These are phyloP conservation scores for Cicer yamashitae DNA, from an alignment of 306 rosid species.

Conservation along the genomic window DNA sequence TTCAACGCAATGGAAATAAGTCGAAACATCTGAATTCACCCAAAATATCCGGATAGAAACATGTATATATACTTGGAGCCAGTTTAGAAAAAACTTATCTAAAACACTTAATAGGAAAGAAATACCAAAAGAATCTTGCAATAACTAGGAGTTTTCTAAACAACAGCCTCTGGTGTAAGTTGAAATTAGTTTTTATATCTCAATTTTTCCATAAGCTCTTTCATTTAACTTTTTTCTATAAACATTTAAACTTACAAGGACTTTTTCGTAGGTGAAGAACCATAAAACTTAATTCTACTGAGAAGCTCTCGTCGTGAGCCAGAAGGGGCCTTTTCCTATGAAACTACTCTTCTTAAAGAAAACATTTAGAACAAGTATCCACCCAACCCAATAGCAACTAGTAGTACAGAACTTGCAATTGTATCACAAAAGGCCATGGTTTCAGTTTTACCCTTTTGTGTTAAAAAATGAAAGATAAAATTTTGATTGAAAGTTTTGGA, in stretches of 20 bases:
- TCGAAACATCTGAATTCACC: conserved; percentile 11
- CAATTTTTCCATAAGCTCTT: background rate
- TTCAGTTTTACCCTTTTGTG: background rate
- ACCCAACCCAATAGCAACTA: conserved; percentile 14
- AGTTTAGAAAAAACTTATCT: background rate
- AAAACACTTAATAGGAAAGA: background rate
- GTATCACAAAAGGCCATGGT: conserved; percentile 9
- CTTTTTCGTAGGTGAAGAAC: background rate
- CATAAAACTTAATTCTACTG: background rate
- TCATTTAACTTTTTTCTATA: background rate
- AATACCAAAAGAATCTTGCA: background rate
- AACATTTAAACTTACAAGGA: background rate
- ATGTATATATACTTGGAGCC: background rate
- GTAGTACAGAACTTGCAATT: conserved; percentile 22
- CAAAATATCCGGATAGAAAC: conserved; percentile 3
- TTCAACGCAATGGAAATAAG: conserved; percentile 14
- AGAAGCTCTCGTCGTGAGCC: background rate
- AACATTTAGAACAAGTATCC: conserved; percentile 6
- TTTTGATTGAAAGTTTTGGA: conserved; percentile 1
- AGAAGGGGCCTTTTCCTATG: background rate
- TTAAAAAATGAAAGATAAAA: conserved; percentile 1
- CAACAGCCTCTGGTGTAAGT: background rate
- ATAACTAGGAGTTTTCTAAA: background rate
- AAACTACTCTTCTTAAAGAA: background rate
- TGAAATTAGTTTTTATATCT: background rate